A percentile compares a stretch with the other conserved stretches of the same genome.
These are phyloP conservation scores for Arabidopsis hybrid DNA, from an alignment of 441 rosid species.

Conservation along the genomic window DNA sequence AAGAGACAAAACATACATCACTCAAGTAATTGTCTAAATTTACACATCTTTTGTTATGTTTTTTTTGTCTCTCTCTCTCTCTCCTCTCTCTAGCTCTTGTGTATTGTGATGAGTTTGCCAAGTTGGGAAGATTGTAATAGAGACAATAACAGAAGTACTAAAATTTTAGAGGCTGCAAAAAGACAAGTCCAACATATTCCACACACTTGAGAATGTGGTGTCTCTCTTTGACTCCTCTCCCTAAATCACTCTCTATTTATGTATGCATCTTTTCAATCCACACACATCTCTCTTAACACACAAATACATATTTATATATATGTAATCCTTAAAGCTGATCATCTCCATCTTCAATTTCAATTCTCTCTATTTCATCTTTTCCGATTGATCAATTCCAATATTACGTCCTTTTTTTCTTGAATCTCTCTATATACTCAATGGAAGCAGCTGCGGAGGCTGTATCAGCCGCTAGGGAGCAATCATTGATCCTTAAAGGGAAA, in stretches of 20 bases:
- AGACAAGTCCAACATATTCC: conserved; percentile 41
- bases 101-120: conserved; percentile 45
- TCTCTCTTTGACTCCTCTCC: conserved; percentile 52
- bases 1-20: conserved; percentile 27
- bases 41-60: conserved; percentile 27
- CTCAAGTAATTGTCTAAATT: conserved; percentile 44
- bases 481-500: conserved; percentile 66
- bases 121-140: conserved; percentile 38
- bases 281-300: conserved; percentile 39
- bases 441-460: conserved; percentile 55
- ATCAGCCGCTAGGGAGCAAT: conserved; percentile 46
- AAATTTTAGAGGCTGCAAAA: conserved; percentile 41
- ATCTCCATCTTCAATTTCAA: conserved; percentile 32
- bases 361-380: conserved; percentile 38
- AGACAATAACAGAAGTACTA: conserved; percentile 44
- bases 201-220: conserved; percentile 50
- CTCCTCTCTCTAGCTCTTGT: conserved; percentile 40
- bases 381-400: conserved; percentile 10
- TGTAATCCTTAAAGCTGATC: conserved; percentile 24
- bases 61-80: not conserved
- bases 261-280: conserved; percentile 40
- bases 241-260: conserved; percentile 54
- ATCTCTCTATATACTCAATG: conserved; percentile 42
- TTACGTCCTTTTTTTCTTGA: not conserved
- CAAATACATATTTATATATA: conserved; percentile 25